Evolutionary conservation across 768 basidiomycete genomes (phyloP).

Genomic region (Boletus tylopilopsis): DNA sequence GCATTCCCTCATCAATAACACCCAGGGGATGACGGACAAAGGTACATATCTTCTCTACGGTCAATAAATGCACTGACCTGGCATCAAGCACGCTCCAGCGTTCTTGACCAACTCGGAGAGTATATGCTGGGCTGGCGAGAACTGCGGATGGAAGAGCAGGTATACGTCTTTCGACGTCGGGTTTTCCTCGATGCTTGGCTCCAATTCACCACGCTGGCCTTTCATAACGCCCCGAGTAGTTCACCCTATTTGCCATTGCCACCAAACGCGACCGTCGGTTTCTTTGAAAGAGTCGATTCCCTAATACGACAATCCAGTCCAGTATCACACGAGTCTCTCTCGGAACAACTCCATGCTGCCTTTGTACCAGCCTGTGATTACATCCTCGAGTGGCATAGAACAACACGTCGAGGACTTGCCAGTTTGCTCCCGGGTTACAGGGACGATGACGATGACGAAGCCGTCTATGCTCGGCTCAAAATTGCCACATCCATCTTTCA

Average conservation of each 20-base stretch:
- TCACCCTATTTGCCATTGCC: slow-evolving; percentile 25
- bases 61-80: slow-evolving; percentile 4
- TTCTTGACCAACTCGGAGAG: slow-evolving; percentile 20
- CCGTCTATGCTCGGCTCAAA: slow-evolving; percentile 18
- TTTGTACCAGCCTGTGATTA: slow-evolving; percentile 16
- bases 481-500: slow-evolving; percentile 29
- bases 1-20: slow-evolving; percentile 26
- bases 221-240: slow-evolving; percentile 10
- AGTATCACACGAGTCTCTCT: slow-evolving; percentile 8
- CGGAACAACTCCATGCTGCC: slow-evolving; percentile 12
- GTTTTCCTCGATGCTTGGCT: slow-evolving; percentile 26
- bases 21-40: slow-evolving; percentile 21
- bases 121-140: slow-evolving; percentile 31
- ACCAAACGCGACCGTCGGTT: slow-evolving; percentile 26
- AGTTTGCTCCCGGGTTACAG: slow-evolving; percentile 22
- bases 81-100: slow-evolving; percentile 11
- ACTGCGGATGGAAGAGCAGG: slow-evolving; percentile 27
- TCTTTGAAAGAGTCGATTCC: slow-evolving; percentile 18
- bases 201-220: slow-evolving; percentile 15
- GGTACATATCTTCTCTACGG: slow-evolving; percentile 8
- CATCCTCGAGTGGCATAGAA: slow-evolving; percentile 27
- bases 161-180: slow-evolving; percentile 25
- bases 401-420: slow-evolving; percentile 25
- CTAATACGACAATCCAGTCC: slow-evolving; percentile 22
- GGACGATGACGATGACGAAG: slow-evolving; percentile 14